These are phyloP conservation scores for Exophiala spinifera DNA, from an alignment of 2,329 filamentous ascomycete genomes.

Conservation along the genomic window DNA sequence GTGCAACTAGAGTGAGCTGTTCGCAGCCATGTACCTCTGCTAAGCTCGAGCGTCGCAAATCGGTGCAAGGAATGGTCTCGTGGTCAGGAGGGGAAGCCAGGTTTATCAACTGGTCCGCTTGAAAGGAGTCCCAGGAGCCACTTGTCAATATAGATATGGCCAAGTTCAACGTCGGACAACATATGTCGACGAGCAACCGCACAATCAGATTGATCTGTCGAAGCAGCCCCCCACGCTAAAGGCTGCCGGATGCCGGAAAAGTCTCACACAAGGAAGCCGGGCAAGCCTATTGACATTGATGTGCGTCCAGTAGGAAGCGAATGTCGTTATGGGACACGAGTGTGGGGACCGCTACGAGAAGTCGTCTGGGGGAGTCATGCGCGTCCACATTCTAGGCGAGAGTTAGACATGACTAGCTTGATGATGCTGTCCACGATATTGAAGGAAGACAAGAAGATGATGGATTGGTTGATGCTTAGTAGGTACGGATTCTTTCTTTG, in stretches of 20 bases:
- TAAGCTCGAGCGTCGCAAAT: neutral
- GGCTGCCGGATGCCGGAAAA: slow-evolving; percentile 3
- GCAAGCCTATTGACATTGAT: neutral
- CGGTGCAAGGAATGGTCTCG: neutral
- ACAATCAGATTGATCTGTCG: slow-evolving; percentile 9
- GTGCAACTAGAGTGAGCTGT: slow-evolving; percentile 2
- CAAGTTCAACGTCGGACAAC: slow-evolving; percentile 15
- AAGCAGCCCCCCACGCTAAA: slow-evolving; percentile 21
- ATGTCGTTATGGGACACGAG: slow-evolving; percentile 1
- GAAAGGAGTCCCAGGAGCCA: slow-evolving; percentile 3
- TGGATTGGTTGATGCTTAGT: neutral
- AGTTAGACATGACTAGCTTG: slow-evolving; percentile 5
- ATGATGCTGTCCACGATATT: too few relatives aligned
- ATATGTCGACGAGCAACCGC: neutral
- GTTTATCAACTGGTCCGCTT: neutral
- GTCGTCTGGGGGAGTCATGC: neutral
- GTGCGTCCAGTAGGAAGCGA: slow-evolving; percentile 5
- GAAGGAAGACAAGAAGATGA: neutral
- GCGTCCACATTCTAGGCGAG: slow-evolving; percentile 15
- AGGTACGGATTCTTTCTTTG: too few relatives aligned
- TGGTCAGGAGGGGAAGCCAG: neutral
- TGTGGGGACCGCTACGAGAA: neutral
- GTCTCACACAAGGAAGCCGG: slow-evolving; percentile 8
- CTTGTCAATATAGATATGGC: slow-evolving; percentile 7
- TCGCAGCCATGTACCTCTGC: neutral